Conservation (phyloP, 164 flowering plant species). For the Umbilicus rupestris region DNA sequence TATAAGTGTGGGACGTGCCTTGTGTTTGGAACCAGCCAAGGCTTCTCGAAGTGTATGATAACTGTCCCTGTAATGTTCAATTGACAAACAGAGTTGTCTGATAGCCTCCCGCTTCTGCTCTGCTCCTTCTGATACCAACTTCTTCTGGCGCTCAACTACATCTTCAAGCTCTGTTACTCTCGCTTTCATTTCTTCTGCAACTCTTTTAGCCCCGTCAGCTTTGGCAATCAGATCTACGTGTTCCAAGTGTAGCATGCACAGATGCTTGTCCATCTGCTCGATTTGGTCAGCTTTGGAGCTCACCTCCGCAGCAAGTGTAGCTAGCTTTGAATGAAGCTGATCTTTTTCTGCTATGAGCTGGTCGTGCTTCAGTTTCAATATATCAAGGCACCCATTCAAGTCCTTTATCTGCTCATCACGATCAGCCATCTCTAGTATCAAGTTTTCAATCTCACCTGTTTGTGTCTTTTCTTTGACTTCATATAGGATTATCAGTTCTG, state of each 20-base stretch:
- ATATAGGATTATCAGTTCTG: constrained; percentile 10
- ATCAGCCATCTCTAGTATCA: constrained; percentile 27
- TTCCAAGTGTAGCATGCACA: constrained; percentile 34
- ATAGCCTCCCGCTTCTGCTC: constrained; percentile 84
- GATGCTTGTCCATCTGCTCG: constrained; percentile 31
- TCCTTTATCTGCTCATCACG: constrained; percentile 19
- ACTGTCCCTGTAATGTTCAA: constrained; percentile 53
- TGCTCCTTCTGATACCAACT: constrained; percentile 36
- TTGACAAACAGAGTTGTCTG: constrained; percentile 68
- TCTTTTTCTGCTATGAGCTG: constrained; percentile 39
- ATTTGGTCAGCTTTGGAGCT: constrained; percentile 28
- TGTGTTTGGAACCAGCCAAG: constrained; percentile 28
- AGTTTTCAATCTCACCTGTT: constrained; percentile 24
- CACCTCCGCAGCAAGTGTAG: constrained; percentile 25
- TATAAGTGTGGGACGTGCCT: constrained; percentile 21
- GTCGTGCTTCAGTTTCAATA: constrained; percentile 25
- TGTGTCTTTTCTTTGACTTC: constrained; percentile 15
- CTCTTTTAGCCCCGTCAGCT: constrained; percentile 22
- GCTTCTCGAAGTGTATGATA: constrained; percentile 46
- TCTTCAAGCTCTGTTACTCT: constrained; percentile 26
- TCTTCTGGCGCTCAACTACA: constrained; percentile 45
- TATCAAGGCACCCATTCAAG: constrained; percentile 29
- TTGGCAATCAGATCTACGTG: constrained; percentile 29
- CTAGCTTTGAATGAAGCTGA: constrained; percentile 25
- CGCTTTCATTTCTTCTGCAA: constrained; percentile 19